These are phyloP conservation scores for Lentinus tigrinus DNA, from an alignment of 768 basidiomycete genomes.

Conservation along the genomic window DNA sequence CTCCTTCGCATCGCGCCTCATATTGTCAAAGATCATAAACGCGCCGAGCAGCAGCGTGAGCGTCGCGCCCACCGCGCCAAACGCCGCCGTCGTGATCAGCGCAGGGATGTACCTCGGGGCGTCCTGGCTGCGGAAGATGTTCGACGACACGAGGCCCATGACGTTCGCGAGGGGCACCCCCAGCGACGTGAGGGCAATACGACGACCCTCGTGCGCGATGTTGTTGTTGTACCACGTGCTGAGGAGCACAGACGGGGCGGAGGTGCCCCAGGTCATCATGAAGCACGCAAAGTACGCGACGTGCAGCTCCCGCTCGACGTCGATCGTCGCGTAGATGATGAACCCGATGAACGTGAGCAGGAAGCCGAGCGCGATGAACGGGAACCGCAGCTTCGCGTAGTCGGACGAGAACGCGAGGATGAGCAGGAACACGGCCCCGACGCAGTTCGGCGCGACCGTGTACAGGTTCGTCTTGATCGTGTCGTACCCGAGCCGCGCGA, in stretches of 20 bases:
- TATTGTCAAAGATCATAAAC: not conserved
- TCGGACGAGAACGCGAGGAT: conserved; percentile 3
- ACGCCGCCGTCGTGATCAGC: conserved; percentile 1
- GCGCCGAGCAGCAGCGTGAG: not conserved
- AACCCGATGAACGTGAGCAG: conserved; percentile 11
- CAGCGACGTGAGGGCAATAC: conserved; percentile 1
- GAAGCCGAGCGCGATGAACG: conserved; percentile 15
- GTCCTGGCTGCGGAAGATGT: conserved; percentile 2
- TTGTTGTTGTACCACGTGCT: conserved; percentile 9
- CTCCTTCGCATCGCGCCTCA: not conserved
- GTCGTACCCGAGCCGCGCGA: conserved; percentile 43
- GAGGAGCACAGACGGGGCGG: conserved; percentile 1
- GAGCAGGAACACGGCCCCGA: conserved; percentile 8
- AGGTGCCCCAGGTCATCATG: conserved; percentile 7
- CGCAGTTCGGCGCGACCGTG: conserved; percentile 64
- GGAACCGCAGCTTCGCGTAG: conserved; percentile 3
- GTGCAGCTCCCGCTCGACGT: conserved; percentile 2
- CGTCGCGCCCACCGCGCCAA: not conserved
- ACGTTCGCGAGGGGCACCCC: conserved; percentile 5
- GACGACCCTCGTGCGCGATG: conserved; percentile 6
- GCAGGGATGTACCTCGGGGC: not conserved
- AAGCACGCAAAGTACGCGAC: conserved; percentile 15
- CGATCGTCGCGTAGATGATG: conserved; percentile 13
- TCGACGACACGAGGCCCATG: conserved; percentile 6
- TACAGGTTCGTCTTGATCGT: conserved; percentile 59